phyloP scores from a whole-genome alignment of 2,329 filamentous ascomycete genomes.

The Fonsecaea erecta region DNA sequence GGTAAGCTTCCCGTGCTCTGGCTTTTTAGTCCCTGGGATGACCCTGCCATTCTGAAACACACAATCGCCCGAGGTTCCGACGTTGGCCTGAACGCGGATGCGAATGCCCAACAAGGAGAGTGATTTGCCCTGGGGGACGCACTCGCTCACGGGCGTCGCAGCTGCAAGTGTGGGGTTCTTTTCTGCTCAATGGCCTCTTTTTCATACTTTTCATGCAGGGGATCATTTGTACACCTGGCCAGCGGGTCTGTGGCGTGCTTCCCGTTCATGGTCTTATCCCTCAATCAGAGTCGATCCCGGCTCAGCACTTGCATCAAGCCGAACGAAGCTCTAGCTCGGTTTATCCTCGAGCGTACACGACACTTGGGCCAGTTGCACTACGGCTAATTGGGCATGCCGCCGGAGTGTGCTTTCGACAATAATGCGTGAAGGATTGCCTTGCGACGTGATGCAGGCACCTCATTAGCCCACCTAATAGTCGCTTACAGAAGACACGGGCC shows the following conservation, averaged over 20 bases:
- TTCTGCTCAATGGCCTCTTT: slow-evolving; percentile 9
- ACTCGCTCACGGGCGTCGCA: neutral
- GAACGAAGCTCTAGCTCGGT: slow-evolving; percentile 15
- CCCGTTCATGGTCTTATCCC: slow-evolving; percentile 13
- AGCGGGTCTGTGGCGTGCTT: slow-evolving; percentile 15
- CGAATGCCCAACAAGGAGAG: slow-evolving; percentile 11
- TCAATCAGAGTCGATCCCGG: slow-evolving; percentile 15
- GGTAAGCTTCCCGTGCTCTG: neutral
- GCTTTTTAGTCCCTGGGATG: neutral
- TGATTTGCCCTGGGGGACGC: slow-evolving; percentile 3
- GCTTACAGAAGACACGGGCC: neutral
- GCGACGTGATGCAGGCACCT: neutral
- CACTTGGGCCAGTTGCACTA: slow-evolving; percentile 6
- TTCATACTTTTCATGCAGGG: slow-evolving; percentile 26
- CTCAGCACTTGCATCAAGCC: slow-evolving; percentile 17
- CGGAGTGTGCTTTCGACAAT: neutral
- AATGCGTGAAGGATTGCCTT: neutral
- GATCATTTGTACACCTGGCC: slow-evolving; percentile 18
- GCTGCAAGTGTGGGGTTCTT: slow-evolving; percentile 9
- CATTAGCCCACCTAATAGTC: neutral
- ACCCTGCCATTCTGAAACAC: slow-evolving; percentile 18
- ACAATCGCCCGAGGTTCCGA: slow-evolving; percentile 2
- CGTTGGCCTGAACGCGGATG: slow-evolving; percentile 7
- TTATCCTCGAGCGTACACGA: neutral
- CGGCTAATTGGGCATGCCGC: neutral